phyloP scores from a whole-genome alignment of 108 stramenopile species.

The Cyclotella sp. region DNA sequence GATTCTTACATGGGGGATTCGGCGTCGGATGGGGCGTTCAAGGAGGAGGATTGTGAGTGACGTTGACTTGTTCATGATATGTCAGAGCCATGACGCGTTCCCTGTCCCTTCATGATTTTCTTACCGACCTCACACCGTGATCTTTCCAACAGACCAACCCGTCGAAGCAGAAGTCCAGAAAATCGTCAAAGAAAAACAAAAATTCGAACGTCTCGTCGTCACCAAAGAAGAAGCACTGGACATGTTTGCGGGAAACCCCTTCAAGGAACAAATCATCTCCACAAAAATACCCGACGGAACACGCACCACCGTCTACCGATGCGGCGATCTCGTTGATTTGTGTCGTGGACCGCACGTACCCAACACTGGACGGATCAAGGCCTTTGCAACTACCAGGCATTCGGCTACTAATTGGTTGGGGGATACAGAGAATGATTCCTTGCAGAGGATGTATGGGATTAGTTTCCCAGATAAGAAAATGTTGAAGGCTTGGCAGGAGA shows the following conservation, averaged over 20 bases:
- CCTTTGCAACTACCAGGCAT: slow-evolving; percentile 91
- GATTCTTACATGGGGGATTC: slow-evolving; percentile 97
- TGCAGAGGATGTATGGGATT: slow-evolving; percentile 98
- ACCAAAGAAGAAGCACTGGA: slow-evolving; percentile 98
- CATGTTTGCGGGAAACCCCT: slow-evolving; percentile 97
- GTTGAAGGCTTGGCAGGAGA: slow-evolving; percentile 96
- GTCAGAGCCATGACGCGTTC: slow-evolving; percentile 2
- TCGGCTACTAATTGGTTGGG: slow-evolving; percentile 98
- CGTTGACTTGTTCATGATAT: slow-evolving; percentile 1
- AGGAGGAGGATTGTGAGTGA: slow-evolving; percentile 92
- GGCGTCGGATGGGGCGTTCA: slow-evolving; percentile 61
- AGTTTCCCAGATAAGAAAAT: slow-evolving; percentile 98
- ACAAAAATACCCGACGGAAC: slow-evolving; percentile 96
- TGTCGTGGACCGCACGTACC: slow-evolving; percentile 98
- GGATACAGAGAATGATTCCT: slow-evolving; percentile 95
- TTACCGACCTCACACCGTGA: slow-evolving; percentile 8
- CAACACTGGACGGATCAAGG: slow-evolving; percentile 94
- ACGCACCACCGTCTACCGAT: slow-evolving; percentile 97
- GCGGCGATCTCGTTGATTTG: slow-evolving; percentile 97
- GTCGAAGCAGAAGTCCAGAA: slow-evolving; percentile 87
- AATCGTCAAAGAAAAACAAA: slow-evolving; percentile 95
- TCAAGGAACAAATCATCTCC: slow-evolving; percentile 94
- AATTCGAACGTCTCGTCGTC: slow-evolving; percentile 97
- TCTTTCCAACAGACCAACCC: slow-evolving; percentile 63
- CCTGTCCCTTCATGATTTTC: neutral